phyloP scores from a whole-genome alignment of 495 filamentous ascomycete species.

The Talaromyces proteolyticus region DNA sequence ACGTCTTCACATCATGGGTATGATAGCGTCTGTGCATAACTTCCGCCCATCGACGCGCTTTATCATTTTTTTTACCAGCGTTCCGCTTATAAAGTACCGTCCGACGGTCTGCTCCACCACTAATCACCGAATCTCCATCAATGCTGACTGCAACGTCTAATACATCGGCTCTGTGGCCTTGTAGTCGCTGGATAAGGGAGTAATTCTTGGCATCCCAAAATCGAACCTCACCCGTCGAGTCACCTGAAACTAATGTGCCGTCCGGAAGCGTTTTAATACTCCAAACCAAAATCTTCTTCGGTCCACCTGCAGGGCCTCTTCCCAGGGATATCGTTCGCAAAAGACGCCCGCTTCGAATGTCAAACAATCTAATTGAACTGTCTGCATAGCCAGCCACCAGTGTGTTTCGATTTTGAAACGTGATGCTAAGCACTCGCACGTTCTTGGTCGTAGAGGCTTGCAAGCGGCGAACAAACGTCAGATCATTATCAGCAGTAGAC shows the following conservation, averaged over 20 bases:
- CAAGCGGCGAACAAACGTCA: slow-evolving; percentile 65
- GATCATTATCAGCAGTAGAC: slow-evolving; percentile 74
- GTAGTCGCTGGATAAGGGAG: slow-evolving; percentile 75
- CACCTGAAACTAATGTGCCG: slow-evolving; percentile 88
- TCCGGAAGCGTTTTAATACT: slow-evolving; percentile 79
- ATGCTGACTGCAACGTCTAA: slow-evolving; percentile 73
- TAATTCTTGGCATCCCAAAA: slow-evolving; percentile 94
- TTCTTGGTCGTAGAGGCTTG: slow-evolving; percentile 67
- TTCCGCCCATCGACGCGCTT: slow-evolving; percentile 70
- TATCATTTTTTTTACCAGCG: slow-evolving; percentile 47
- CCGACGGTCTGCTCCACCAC: slow-evolving; percentile 83
- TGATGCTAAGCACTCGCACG: slow-evolving; percentile 79
- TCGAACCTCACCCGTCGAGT: slow-evolving; percentile 86
- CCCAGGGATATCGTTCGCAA: slow-evolving; percentile 81
- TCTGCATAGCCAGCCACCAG: slow-evolving; percentile 90
- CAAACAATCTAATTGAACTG: slow-evolving; percentile 84
- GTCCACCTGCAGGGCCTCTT: slow-evolving; percentile 63
- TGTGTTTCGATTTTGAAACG: slow-evolving; percentile 76
- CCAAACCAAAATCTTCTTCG: slow-evolving; percentile 88
- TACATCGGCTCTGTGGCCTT: slow-evolving; percentile 84
- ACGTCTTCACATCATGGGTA: slow-evolving; percentile 88
- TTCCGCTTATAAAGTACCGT: slow-evolving; percentile 70
- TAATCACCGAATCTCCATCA: slow-evolving; percentile 81
- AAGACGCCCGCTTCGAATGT: slow-evolving; percentile 69
- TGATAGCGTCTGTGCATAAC: slow-evolving; percentile 79